phyloP scores from a whole-genome alignment of 768 basidiomycete species.

The Podaxis pistillaris region DNA sequence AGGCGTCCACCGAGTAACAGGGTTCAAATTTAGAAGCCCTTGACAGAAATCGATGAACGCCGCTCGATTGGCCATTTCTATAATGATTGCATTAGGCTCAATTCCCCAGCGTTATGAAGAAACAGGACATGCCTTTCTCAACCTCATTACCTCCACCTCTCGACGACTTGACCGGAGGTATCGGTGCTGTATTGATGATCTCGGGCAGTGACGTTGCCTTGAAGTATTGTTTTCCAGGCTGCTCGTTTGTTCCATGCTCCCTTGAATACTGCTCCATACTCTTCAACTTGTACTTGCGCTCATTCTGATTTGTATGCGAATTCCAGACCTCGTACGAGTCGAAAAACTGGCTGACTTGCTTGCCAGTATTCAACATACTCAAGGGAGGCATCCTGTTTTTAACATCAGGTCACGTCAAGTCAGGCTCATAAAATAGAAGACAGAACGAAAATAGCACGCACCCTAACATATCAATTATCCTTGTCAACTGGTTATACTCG shows the following conservation, averaged over 20 bases:
- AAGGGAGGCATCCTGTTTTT: constrained; percentile 73
- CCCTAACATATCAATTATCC: constrained; percentile 99
- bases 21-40: constrained; percentile 91
- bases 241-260: constrained; percentile 94
- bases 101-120: constrained; percentile 4
- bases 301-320: constrained; percentile 65
- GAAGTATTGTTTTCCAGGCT: constrained; percentile 99
- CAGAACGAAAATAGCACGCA: constrained; percentile 37
- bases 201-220: constrained; percentile 91
- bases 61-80: constrained; percentile 92
- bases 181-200: constrained; percentile 94
- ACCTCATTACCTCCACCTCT: constrained; percentile 71
- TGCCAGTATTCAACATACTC: constrained; percentile 94
- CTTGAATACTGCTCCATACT: constrained; percentile 91
- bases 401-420: constrained; percentile 15
- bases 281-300: constrained; percentile 87
- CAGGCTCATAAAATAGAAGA: background rate
- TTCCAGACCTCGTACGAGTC: constrained; percentile 65
- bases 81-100: constrained; percentile 7
- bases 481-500: constrained; percentile 97
- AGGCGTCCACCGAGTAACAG: constrained; percentile 94
- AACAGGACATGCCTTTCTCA: constrained; percentile 71
- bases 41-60: constrained; percentile 98
- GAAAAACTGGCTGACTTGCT: constrained; percentile 94
- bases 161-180: constrained; percentile 78